Evolutionary conservation across 805 yeast species (phyloP), one percentile per base, ranked within the genome.

Genomic region (Starmerella kuoi): DNA sequence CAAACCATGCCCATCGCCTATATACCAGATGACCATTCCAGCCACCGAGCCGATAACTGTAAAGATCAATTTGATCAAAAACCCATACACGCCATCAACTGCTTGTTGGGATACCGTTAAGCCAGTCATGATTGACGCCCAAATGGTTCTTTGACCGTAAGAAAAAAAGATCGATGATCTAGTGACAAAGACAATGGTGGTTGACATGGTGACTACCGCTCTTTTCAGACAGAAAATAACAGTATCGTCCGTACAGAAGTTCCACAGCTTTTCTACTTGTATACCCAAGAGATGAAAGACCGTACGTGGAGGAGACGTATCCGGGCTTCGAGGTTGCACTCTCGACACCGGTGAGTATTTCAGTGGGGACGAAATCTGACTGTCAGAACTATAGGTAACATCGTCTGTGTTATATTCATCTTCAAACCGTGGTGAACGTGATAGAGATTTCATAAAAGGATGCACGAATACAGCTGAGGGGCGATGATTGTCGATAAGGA

Each of bases 11-110:
- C 61, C 61, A 2, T 54, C 27, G 2, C 57, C 50, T 21, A 57
- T 55, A 39, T 60, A 60, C 63, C 63, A 61, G 3, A 46, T 50
- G 3, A 55, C 52, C 51, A 60, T 44, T 1, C 58, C 63, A 12
- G 51, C 22, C 2, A 56, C 34, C 24, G 57, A 46, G 5, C 62
- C 62, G 19, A 53, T 6, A 18, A 57, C 48, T 1, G 63, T 54
- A 31, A 45, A 52, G 17, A 42, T 18, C 3, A 57, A 31, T 18
- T 55, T 50, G 18, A 45, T 20, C 1, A 52, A 22, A 26, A 56
- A 47, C 1, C 54, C 53, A 30, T 56, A 57, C 4, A 55, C 38
- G 11, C 56, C 54, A 40, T 60, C 63, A n/a, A 58, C 61, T 12
- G 59, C 53, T 21, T 49, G 47, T 5, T 49, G 50, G 2, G 59